A percentile compares a stretch with the other conserved stretches of the same genome.
These are phyloP conservation scores for Leccinellum albellum DNA, from an alignment of 768 basidiomycete species.

Conservation along the genomic window DNA sequence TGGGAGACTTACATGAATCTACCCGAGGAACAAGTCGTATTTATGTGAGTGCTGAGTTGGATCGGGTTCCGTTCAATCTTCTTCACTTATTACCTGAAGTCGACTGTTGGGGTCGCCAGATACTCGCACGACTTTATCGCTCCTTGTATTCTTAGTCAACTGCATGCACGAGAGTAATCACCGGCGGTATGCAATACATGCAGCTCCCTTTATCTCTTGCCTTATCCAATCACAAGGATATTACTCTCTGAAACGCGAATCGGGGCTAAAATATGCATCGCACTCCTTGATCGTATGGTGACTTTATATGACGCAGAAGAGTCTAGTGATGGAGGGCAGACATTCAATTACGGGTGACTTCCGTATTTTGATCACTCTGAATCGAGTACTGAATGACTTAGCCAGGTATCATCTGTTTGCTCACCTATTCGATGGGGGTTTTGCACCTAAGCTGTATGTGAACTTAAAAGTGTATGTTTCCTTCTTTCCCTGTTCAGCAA, in stretches of 20 bases:
- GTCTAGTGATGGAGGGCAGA: conserved; percentile 56
- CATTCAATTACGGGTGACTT: conserved; percentile 74
- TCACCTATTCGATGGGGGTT: conserved; percentile 56
- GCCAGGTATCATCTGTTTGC: conserved; percentile 62
- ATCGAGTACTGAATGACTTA: conserved; percentile 11
- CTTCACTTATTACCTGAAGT: conserved; percentile 30
- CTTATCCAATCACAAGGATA: conserved; percentile 30
- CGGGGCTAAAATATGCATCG: conserved; percentile 64
- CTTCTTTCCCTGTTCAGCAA: not conserved
- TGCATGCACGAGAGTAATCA: conserved; percentile 55
- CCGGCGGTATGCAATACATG: conserved; percentile 47
- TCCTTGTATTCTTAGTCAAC: conserved; percentile 70
- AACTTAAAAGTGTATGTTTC: conserved; percentile 56
- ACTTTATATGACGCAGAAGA: conserved; percentile 65
- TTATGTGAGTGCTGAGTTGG: conserved; percentile 54
- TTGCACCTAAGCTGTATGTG: conserved; percentile 57
- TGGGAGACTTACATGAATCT: conserved; percentile 66
- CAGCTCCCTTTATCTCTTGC: conserved; percentile 4
- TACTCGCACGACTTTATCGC: conserved; percentile 52
- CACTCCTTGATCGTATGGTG: conserved; percentile 71
- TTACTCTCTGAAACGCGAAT: conserved; percentile 49
- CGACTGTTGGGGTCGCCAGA: conserved; percentile 66
- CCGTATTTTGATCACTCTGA: not conserved
- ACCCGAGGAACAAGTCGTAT: conserved; percentile 67
- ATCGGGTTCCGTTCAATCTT: not conserved